Base-by-base conservation (phyloP, 2,329 filamentous ascomycete genomes). In the Aspergillus fischeri region DNA sequence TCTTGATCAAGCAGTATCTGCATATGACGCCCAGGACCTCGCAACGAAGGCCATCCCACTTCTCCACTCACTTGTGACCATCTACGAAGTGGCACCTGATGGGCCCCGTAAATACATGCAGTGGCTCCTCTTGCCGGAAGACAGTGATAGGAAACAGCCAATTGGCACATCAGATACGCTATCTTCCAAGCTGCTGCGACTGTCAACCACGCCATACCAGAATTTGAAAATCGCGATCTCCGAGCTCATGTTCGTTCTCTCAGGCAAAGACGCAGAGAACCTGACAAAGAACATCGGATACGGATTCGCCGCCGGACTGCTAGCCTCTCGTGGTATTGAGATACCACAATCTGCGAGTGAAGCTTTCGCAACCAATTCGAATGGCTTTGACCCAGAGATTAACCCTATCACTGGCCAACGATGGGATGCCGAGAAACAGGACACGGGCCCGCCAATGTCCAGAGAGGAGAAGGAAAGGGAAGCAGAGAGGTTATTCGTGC, bases 211-310 rank as follows among this genome's bases (percentile, higher is more conserved):
- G 14, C 83, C 92, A 0, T 83, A 89, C 0, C 85, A 90, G 0
- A 86, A 87, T 42, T 78, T 96, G 3, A 85, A 91, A 20, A 86
- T 89, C 49, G 84, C 85, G 20, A 88, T 96, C 53, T 90, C 89
- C 0, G 82, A 87, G 29, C 80, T 99, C 25, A 83, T 97, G 60
- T 99, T 95, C 70, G 89, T 95, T 62, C 81, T 97, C 28, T 96
- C 92, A 0, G 88, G 88, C 62, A 89, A 87, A 65, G 87, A 97
- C 65, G 84, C 92, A 0, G 83, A 82, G 17, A 88, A 81, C 29
- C 94, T 97, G 67, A 89, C 97, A 0, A 83, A 90, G 52, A 97
- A 97, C 64, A 90, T 99, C 11, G 94, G 94, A 0, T 99, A 96
- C 70, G 94, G 94, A 0, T 96, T 90, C 68, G 94, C 94, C 0